A percentile compares a stretch with the other conserved stretches of the same genome.
Evolutionary conservation across 345 rosid genomes (phyloP).

Genomic region (Bruguiera gymnorhiza): DNA sequence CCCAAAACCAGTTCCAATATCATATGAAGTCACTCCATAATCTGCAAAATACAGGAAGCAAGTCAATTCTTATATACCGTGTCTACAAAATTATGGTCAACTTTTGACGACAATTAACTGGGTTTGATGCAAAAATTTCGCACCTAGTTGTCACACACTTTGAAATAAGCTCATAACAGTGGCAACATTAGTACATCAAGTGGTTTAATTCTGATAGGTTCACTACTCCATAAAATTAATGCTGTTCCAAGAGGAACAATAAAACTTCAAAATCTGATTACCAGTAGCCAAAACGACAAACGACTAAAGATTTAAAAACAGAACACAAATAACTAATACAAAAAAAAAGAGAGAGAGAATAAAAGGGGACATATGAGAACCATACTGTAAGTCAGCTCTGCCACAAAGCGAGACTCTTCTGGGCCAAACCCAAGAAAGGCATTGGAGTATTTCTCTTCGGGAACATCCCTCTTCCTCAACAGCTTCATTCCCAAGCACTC

Average conservation of each 20-base stretch:
- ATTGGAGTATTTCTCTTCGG: constrained; percentile 87
- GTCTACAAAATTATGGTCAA: too few relatives aligned
- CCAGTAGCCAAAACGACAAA: not conserved
- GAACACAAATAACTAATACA: not conserved
- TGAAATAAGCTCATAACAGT: too few relatives aligned
- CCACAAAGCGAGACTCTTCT: constrained; percentile 68
- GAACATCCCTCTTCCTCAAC: constrained; percentile 83
- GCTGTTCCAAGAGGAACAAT: too few relatives aligned
- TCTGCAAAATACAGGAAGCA: constrained; percentile 36
- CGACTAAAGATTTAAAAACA: not conserved
- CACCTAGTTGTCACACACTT: too few relatives aligned
- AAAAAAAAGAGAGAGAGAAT: not conserved
- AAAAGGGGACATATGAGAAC: not conserved
- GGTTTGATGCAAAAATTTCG: too few relatives aligned
- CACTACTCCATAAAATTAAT: too few relatives aligned
- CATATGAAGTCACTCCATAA: constrained; percentile 82
- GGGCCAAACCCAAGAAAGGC: constrained; percentile 94
- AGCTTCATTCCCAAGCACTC: constrained; percentile 92
- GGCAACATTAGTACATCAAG: too few relatives aligned
- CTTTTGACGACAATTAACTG: too few relatives aligned
- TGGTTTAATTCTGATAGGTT: too few relatives aligned
- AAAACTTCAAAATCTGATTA: too few relatives aligned
- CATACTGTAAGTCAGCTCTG: constrained; percentile 87
- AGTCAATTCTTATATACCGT: not conserved
- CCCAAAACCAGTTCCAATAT: constrained; percentile 91